Conservation (phyloP, 2,329 filamentous ascomycete genomes). For the Aspergillus puulaauensis region DNA sequence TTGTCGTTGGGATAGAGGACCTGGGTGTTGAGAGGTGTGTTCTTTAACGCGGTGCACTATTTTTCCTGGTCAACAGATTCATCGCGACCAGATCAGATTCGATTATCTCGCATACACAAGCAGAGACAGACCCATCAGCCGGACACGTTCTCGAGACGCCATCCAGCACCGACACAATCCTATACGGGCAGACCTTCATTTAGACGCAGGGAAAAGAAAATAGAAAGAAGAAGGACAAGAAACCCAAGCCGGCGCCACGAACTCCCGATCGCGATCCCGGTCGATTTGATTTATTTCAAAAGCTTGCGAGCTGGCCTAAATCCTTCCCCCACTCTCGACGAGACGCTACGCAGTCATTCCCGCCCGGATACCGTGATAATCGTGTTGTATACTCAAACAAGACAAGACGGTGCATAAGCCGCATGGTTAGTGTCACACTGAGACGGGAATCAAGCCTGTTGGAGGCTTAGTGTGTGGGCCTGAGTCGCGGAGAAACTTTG, state of each 20-base stretch:
- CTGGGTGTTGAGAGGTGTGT: not conserved
- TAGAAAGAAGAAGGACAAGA: no score
- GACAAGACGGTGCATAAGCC: not conserved
- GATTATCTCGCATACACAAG: not conserved
- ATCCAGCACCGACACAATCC: not conserved
- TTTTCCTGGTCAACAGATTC: not conserved
- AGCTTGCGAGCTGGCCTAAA: not conserved
- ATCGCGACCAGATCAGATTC: not conserved
- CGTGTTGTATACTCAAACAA: not conserved
- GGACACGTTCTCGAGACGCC: not conserved
- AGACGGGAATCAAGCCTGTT: not conserved
- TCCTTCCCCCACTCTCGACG: not conserved
- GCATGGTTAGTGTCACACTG: not conserved
- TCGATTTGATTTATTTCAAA: not conserved
- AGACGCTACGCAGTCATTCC: not conserved
- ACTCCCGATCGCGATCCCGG: not conserved
- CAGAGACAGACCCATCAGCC: not conserved
- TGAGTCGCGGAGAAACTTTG: no score
- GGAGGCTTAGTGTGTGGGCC: not conserved
- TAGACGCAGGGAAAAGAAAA: not conserved
- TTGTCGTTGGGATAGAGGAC: not conserved
- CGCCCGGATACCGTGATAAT: not conserved
- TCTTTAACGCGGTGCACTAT: not conserved
- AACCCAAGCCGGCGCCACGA: no score
- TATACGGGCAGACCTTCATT: constrained; percentile 1